Base-by-base conservation (phyloP, 352 stramenopile species). In the Globisporangium nunn region DNA sequence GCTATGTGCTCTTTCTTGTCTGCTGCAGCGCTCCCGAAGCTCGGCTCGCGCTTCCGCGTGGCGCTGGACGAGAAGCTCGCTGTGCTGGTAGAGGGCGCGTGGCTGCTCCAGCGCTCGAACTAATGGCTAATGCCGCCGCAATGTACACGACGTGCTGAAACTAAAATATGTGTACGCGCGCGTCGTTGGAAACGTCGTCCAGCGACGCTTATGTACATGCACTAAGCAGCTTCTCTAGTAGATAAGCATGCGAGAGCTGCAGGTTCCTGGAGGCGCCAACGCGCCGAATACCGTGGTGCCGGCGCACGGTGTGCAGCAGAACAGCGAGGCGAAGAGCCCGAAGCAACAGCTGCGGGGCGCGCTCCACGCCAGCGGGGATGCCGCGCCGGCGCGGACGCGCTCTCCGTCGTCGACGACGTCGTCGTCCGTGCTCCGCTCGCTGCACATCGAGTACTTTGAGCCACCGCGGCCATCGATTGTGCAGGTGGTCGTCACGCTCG, bases 41-140 rank as follows among this genome's bases (percentile, higher is more conserved):
- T 50, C 14, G 62, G 74, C 31, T 72, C 71, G 1, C 54, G 70
- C 23, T 70, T 85, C 31, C 72, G 67, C 35, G 65, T 88, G 18
- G 50, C 52, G 10, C 33, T 88, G 12, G 66, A 71, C 37, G 31
- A 56, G 6, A 61, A 64, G 23, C 65, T 64, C 6, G 71, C 30
- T n/a, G 66, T 90, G 30, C 33, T 81, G 8, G 54, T 90, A 7
- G 64, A 85, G 7, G 68, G 80, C 8, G 52, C 54, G 8, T 88
- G 77, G 80, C 67, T 90, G 14, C 45, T 55, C 35, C 40, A 62
- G 31, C 50, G 57, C 50, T 6, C 7, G 23, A 53, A 56, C 15
- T 49, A 33, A 50, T 15, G 40, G 33, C 10, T 43, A 33, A 17
- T 15, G 18, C 23, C 23, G 23, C 23, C 23, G 23, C 23, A 23